Evolutionary conservation across 805 yeast species (phyloP).

Genomic region (Ogataea henricii): DNA sequence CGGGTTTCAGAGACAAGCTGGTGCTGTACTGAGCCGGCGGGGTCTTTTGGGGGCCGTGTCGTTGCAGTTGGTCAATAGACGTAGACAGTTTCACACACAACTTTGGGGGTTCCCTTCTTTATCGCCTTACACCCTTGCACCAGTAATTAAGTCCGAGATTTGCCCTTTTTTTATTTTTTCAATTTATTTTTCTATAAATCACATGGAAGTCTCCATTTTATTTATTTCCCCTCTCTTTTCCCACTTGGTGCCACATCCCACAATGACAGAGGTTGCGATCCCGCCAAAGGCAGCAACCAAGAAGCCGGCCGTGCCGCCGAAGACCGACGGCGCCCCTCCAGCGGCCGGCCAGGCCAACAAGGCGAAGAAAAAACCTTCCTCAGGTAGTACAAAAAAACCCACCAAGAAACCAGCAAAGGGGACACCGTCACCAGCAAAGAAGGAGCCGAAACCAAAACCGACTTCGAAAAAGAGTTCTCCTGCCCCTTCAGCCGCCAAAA

Average conservation of each 20-base stretch:
- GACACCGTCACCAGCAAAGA: background rate
- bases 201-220: background rate
- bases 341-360: background rate
- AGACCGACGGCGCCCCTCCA: background rate
- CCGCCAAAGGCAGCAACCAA: background rate
- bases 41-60: no score
- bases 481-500: background rate
- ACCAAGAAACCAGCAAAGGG: background rate
- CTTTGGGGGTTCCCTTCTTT: background rate
- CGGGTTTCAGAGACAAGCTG: conserved; percentile 20
- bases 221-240: background rate
- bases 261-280: background rate
- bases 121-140: background rate
- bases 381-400: background rate
- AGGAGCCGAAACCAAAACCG: background rate
- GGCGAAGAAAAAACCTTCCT: background rate
- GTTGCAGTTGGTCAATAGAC: no score
- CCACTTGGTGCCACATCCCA: background rate
- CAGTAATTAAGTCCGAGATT: background rate
- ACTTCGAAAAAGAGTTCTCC: background rate
- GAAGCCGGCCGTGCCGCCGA: background rate
- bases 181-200: no score
- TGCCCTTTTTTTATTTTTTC: background rate
- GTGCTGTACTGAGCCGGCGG: conserved; percentile 11
- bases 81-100: background rate